Evolutionary conservation across 768 basidiomycete genomes (phyloP).

Genomic region (Lactifluus subvellereus): DNA sequence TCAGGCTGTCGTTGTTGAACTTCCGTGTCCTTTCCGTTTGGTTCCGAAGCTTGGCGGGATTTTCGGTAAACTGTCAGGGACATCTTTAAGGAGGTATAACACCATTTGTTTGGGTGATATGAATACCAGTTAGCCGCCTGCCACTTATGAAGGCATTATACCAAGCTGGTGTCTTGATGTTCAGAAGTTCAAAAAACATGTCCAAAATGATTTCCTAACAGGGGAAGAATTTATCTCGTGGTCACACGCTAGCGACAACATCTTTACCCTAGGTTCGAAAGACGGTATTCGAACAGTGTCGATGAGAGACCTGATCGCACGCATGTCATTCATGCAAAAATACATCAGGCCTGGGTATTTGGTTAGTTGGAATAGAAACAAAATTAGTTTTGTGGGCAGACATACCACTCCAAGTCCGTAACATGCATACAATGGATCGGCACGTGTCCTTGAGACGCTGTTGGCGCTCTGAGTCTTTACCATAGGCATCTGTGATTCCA

Average conservation of each 20-base stretch:
- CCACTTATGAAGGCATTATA: conserved; percentile 89
- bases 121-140: conserved; percentile 73
- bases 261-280: conserved; percentile 69
- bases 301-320: conserved; percentile 78
- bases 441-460: conserved; percentile 76
- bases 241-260: not conserved
- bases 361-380: not conserved
- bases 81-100: not conserved
- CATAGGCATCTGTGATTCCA: conserved; percentile 89
- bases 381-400: conserved; percentile 8
- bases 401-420: conserved; percentile 92
- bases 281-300: conserved; percentile 86
- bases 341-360: conserved; percentile 69
- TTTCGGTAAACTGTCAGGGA: conserved; percentile 50
- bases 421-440: conserved; percentile 72
- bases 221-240: not conserved
- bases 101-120: not conserved
- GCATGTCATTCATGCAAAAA: conserved; percentile 84
- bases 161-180: conserved; percentile 91
- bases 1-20: conserved; percentile 41
- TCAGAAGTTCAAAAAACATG: conserved; percentile 89
- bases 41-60: conserved; percentile 19
- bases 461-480: conserved; percentile 69
- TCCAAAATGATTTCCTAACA: conserved; percentile 84
- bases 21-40: conserved; percentile 25